These are phyloP conservation scores for Starmerella gropengiesseri DNA, from an alignment of 805 yeast genomes.

Conservation along the genomic window DNA sequence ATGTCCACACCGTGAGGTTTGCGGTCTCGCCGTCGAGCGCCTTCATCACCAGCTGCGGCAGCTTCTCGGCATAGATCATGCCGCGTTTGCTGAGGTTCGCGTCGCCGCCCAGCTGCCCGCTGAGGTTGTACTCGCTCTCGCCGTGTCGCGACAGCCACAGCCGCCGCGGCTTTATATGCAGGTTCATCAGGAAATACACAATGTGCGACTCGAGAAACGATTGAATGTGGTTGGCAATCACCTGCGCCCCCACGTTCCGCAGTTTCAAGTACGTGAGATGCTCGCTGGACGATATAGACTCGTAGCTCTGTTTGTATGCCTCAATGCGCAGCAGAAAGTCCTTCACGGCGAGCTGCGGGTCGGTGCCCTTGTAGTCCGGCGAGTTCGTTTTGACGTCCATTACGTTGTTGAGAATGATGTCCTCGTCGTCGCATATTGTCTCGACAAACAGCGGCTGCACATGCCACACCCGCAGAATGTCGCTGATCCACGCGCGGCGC, in stretches of 20 bases:
- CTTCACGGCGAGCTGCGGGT: constrained; percentile 56
- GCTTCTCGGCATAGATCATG: constrained; percentile 63
- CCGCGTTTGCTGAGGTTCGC: constrained; percentile 79
- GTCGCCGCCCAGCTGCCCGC: constrained; percentile 95
- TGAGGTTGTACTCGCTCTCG: constrained; percentile 81
- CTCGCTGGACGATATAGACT: constrained; percentile 50
- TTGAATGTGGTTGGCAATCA: constrained; percentile 76
- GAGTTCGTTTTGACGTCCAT: constrained; percentile 77
- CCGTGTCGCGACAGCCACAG: constrained; percentile 96
- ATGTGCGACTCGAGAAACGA: constrained; percentile 84
- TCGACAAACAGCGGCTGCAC: constrained; percentile 90
- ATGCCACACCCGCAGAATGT: constrained; percentile 30
- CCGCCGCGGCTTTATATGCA: constrained; percentile 82
- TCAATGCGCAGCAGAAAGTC: constrained; percentile 68
- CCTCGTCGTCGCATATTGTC: constrained; percentile 78
- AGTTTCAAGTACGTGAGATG: constrained; percentile 70
- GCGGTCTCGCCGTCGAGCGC: constrained; percentile 36
- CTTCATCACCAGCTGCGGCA: constrained; percentile 63
- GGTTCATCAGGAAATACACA: constrained; percentile 90
- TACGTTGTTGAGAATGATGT: constrained; percentile 65
- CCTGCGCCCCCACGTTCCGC: constrained; percentile 78
- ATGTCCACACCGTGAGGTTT: constrained; percentile 86
- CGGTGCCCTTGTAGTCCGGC: constrained; percentile 64
- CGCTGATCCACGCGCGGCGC: constrained; percentile 55
- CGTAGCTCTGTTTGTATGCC: constrained; percentile 63